phyloP scores from a whole-genome alignment of 805 yeast genomes.

The Debaryomyces prosopidis region DNA sequence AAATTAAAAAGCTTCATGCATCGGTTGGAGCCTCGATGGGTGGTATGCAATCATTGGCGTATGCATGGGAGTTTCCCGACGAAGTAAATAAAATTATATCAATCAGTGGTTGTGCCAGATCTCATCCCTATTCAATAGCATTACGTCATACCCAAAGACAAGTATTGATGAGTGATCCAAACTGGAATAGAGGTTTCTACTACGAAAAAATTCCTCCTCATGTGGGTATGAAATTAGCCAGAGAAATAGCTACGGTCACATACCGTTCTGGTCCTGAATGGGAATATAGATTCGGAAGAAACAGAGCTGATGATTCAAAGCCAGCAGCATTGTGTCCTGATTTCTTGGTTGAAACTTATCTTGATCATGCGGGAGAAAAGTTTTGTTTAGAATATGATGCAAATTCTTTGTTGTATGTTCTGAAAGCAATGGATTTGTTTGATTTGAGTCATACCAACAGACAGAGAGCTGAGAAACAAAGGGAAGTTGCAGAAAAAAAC shows the following conservation, averaged over 20 bases:
- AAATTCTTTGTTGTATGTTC: slow-evolving; percentile 80
- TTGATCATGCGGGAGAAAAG: slow-evolving; percentile 94
- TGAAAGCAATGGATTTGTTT: slow-evolving; percentile 94
- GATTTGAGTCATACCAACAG: slow-evolving; percentile 64
- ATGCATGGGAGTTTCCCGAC: slow-evolving; percentile 79
- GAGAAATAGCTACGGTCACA: slow-evolving; percentile 92
- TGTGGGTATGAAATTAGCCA: slow-evolving; percentile 89
- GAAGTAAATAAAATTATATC: slow-evolving; percentile 71
- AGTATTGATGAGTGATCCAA: slow-evolving; percentile 90
- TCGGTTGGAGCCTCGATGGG: slow-evolving; percentile 94
- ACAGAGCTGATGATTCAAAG: slow-evolving; percentile 73
- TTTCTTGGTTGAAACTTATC: slow-evolving; percentile 85
- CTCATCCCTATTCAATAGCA: slow-evolving; percentile 93
- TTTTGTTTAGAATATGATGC: slow-evolving; percentile 91
- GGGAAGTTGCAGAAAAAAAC: slow-evolving; percentile 36
- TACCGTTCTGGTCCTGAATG: slow-evolving; percentile 96
- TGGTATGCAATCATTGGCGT: slow-evolving; percentile 96
- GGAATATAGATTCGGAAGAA: slow-evolving; percentile 90
- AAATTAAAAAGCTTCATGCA: slow-evolving; percentile 66
- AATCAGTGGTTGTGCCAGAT: slow-evolving; percentile 91
- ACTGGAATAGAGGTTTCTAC: slow-evolving; percentile 90
- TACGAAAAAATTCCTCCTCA: slow-evolving; percentile 85
- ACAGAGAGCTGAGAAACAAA: slow-evolving; percentile 39
- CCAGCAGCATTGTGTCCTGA: slow-evolving; percentile 93
- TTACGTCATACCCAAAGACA: slow-evolving; percentile 92